Percentiles rank a stretch among this genome's conserved stretches.
Evolutionary conservation across 305 asterid genomes (phyloP).

Genomic region (Solanum hybrid): DNA sequence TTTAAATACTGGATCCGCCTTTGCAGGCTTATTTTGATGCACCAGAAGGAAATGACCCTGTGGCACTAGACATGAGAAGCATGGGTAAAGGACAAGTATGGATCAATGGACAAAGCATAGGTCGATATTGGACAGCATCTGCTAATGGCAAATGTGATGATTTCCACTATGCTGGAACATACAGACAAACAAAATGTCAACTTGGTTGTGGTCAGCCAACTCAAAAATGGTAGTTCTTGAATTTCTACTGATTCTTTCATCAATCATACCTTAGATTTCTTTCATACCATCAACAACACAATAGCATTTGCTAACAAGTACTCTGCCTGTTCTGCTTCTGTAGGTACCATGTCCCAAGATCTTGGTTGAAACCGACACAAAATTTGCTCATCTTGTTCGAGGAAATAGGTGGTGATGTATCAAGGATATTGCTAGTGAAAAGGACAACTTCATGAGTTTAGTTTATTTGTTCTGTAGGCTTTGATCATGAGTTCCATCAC

Average conservation of each 20-base stretch:
- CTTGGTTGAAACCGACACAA: conserved; percentile 55
- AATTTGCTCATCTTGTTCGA: conserved; percentile 55
- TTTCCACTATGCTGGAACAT: conserved; percentile 53
- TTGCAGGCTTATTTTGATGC: conserved; percentile 56
- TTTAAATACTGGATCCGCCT: background rate
- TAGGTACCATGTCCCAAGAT: conserved; percentile 85
- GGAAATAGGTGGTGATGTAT: conserved; percentile 59
- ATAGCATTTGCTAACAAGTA: background rate
- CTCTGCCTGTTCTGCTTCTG: background rate
- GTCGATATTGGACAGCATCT: conserved; percentile 52
- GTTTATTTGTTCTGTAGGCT: conserved; percentile 8
- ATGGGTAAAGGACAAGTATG: conserved; percentile 85
- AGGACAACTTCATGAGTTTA: conserved; percentile 29
- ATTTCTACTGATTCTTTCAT: background rate
- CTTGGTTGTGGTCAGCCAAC: conserved; percentile 65
- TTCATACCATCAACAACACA: background rate
- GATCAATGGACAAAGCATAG: conserved; percentile 86
- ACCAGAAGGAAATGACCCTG: conserved; percentile 61
- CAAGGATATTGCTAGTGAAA: conserved; percentile 37
- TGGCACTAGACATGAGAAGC: conserved; percentile 66
- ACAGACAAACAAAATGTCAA: conserved; percentile 48
- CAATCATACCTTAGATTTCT: background rate
- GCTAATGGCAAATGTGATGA: conserved; percentile 48
- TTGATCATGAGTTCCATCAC: background rate
- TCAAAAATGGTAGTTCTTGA: conserved; percentile 45